Base-by-base conservation (phyloP, 2,329 filamentous ascomycete species). In the Eutypa lata region DNA sequence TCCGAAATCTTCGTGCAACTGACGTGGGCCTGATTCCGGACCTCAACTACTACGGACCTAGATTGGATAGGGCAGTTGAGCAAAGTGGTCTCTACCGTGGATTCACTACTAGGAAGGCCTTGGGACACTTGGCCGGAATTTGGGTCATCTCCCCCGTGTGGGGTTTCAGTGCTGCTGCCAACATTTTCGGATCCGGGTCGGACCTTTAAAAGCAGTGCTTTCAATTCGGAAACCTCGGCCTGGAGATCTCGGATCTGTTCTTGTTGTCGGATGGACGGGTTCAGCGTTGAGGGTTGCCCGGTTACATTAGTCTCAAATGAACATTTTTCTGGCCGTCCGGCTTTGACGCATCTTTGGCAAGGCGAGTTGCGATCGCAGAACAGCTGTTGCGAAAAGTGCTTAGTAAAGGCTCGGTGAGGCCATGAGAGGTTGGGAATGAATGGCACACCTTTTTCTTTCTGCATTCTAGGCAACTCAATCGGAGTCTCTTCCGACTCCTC, bases 401-500 rank as follows among this genome's bases (percentile, higher is more conserved):
- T 33, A 44, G 24, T 28, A 3, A 18, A n/a, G 3, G 6, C 11
- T 8, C 24, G 13, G 22, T 2, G 18, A 37, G 28, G 22, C 10
- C 26, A 31, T 31, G 26, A 31, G 5, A 31, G 26, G 26, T 31
- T n/a, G n/a, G n/a, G 26, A 5, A 42, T 18, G 21, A n/a, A 35
- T 43, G 13, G 2, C 51, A 10, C 52, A 56, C 57, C 57, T 65
- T 65, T 47, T 60, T 63, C 44, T 57, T 57, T 45, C 62, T 57
- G 33, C 61, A 63, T 53, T 60, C 57, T 5, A 46, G 37, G 44
- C 61, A 63, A 31, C 59, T 63, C 14, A 61, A 33, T 24, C 51
- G 52, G 18, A 50, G 61, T 22, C 33, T 61, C 48, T 48, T 61
- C 24, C 59, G 57, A 7, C 22, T 48, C 45, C 49, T 53, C 24